phyloP scores from a whole-genome alignment of 139 green algal species.

The Chlamydomonas incerta region DNA sequence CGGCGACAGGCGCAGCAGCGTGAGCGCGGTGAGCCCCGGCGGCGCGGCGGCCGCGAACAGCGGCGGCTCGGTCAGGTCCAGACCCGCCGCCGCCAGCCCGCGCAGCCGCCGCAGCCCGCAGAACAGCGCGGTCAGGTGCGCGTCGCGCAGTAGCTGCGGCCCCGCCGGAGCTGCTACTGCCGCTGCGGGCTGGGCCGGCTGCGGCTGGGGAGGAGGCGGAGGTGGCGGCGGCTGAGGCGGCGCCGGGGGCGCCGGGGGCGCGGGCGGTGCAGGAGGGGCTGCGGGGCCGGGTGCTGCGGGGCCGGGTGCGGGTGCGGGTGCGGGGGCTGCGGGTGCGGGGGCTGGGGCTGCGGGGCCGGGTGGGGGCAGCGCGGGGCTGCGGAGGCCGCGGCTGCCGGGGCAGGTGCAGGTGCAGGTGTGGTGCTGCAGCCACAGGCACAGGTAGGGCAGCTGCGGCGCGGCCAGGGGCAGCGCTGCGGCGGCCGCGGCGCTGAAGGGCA shows the following conservation, averaged over 20 bases:
- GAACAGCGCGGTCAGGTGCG: not conserved
- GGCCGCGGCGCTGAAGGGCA: not conserved
- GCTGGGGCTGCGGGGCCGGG: too few species aligned
- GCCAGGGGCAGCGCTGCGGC: not conserved
- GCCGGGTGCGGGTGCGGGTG: too few species aligned
- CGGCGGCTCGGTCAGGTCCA: conserved; percentile 21
- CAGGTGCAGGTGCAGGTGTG: too few species aligned
- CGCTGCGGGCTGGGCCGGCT: not conserved
- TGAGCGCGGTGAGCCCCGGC: conserved; percentile 1
- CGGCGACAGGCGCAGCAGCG: not conserved
- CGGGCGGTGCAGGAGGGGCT: too few species aligned
- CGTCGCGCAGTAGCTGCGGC: not conserved
- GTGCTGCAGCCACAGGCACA: conserved; percentile 32
- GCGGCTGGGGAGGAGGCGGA: too few species aligned
- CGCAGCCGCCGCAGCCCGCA: not conserved
- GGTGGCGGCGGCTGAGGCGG: too few species aligned
- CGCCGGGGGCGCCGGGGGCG: too few species aligned
- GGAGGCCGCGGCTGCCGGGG: too few species aligned
- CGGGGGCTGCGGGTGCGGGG: too few species aligned
- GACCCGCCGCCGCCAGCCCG: not conserved
- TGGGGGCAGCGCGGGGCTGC: too few species aligned
- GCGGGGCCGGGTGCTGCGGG: too few species aligned
- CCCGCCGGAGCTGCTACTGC: not conserved
- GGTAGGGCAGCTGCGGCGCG: not conserved
- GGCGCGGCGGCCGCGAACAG: not conserved